These are phyloP conservation scores for Eragrostis curvula DNA, from an alignment of 176 grass and related monocot genomes.

Conservation along the genomic window DNA sequence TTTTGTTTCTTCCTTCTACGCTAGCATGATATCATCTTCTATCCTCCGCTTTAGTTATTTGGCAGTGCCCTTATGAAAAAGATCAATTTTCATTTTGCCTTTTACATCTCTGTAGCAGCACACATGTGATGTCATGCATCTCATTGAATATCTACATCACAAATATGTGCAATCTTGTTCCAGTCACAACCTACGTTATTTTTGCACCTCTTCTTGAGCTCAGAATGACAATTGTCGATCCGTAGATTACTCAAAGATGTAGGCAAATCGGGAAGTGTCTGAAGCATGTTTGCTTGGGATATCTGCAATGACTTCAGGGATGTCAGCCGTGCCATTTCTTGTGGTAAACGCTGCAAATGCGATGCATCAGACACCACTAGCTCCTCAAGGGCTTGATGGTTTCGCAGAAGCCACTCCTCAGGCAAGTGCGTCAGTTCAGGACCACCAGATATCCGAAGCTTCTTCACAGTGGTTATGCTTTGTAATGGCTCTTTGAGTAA, in stretches of 20 bases:
- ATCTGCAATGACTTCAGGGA: conserved; percentile 28
- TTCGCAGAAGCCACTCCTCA: conserved; percentile 31
- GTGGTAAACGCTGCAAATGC: conserved; percentile 30
- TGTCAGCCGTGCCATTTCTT: background rate
- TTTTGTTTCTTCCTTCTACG: no score
- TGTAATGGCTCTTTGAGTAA: conserved; percentile 41
- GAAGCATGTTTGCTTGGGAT: conserved; percentile 18
- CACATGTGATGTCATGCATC: background rate
- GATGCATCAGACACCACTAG: conserved; percentile 20
- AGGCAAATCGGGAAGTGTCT: conserved; percentile 29
- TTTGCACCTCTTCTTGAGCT: conserved; percentile 33
- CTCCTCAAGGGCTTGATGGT: conserved; percentile 10
- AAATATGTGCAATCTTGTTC: conserved; percentile 26
- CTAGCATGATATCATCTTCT: no score
- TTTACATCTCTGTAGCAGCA: background rate
- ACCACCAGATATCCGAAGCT: conserved; percentile 16
- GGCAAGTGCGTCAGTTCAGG: conserved; percentile 26
- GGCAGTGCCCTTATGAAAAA: no score
- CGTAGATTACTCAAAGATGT: conserved; percentile 14
- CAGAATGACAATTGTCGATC: conserved; percentile 14
- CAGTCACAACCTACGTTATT: conserved; percentile 14
- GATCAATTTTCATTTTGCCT: background rate
- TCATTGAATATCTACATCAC: conserved; percentile 3
- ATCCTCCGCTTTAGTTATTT: no score
- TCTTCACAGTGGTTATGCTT: conserved; percentile 34